Evolutionary conservation across 805 yeast species (phyloP), one percentile per base, ranked within the genome.

Genomic region (Yarrowia sp.): DNA sequence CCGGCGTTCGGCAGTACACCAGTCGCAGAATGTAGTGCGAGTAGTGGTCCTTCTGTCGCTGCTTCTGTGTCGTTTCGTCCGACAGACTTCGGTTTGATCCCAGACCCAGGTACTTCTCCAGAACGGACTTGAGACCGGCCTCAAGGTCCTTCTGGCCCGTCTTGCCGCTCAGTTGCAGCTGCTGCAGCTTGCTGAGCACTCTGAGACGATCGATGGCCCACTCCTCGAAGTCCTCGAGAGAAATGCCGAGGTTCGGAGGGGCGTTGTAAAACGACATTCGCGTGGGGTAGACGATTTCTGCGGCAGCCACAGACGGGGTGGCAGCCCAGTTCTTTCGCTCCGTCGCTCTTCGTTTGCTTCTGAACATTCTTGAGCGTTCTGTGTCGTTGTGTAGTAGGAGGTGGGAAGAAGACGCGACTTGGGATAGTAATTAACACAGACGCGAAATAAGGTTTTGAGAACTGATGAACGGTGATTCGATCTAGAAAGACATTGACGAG

Each of bases 141-240:
- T 87, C 93, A 33, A 84, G 82, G 63, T 91, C 97, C 65, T 88
- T 83, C 1, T 90, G 81, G 69, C 93, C 97, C 56, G 94, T 86
- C 70, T 90, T 97, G 61, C 91, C 81, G n/a, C 22, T 29, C 27
- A 24, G 38, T n/a, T 38, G 47, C 1, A 31, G 38, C 36, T 38
- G 61, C 44, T 55, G 61, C 6, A 55, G 18, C 16, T 55, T 55
- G 4, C 29, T 29, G 63, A 94, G 78, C 8, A 94, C 83, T 70
- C 87, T 85, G 65, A 93, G 78, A 64, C 99, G 77, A 70, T 93
- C 98, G 61, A 94, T 86, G 4, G 98, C 98, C 97, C 97, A 94
- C 4, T 80, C 79, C 74, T 94, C 99, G 73, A 94, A 94, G 69
- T 94, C 89, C 66, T 92, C 97, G 16, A 94, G 74, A 0, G 97